These are phyloP conservation scores for Epithele typhae DNA, from an alignment of 768 basidiomycete species.

Conservation along the genomic window DNA sequence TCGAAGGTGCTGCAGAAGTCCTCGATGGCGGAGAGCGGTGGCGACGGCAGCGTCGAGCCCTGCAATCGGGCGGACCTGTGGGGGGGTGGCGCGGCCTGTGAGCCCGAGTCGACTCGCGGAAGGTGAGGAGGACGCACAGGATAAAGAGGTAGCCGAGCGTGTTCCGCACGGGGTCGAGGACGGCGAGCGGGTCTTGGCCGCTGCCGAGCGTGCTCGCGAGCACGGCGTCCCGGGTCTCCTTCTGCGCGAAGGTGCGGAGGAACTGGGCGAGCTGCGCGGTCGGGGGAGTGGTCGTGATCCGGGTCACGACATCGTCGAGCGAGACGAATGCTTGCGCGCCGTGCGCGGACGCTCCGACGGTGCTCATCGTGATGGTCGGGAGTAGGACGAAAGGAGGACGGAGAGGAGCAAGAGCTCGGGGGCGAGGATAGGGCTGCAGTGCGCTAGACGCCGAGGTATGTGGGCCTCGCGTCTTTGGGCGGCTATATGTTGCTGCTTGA, in stretches of 20 bases:
- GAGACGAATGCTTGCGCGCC: not conserved
- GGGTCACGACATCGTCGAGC: constrained; percentile 8
- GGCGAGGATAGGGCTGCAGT: constrained; percentile 3
- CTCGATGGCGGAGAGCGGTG: constrained; percentile 40
- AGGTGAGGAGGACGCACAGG: constrained; percentile 48
- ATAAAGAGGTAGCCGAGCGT: constrained; percentile 70
- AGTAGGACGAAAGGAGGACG: not conserved
- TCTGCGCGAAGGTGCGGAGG: constrained; percentile 36
- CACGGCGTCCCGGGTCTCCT: constrained; percentile 54
- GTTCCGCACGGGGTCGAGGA: constrained; percentile 51
- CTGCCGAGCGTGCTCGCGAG: constrained; percentile 49
- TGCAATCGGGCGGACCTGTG: constrained; percentile 57
- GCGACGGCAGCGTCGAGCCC: constrained; percentile 30
- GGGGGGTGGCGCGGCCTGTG: not conserved
- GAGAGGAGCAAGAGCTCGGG: constrained; percentile 3
- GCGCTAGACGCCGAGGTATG: constrained; percentile 1
- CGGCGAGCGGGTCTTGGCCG: constrained; percentile 66
- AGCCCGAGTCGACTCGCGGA: too few relatives aligned
- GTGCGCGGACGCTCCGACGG: constrained; percentile 5
- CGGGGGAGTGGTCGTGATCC: constrained; percentile 5
- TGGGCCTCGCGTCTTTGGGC: too few relatives aligned
- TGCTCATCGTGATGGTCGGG: not conserved
- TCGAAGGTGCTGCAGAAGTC: constrained; percentile 62
- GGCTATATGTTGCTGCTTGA: too few relatives aligned
- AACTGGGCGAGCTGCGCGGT: constrained; percentile 5